Conservation (phyloP, 2,329 filamentous ascomycete species). For the Magnaporthales sp. region DNA sequence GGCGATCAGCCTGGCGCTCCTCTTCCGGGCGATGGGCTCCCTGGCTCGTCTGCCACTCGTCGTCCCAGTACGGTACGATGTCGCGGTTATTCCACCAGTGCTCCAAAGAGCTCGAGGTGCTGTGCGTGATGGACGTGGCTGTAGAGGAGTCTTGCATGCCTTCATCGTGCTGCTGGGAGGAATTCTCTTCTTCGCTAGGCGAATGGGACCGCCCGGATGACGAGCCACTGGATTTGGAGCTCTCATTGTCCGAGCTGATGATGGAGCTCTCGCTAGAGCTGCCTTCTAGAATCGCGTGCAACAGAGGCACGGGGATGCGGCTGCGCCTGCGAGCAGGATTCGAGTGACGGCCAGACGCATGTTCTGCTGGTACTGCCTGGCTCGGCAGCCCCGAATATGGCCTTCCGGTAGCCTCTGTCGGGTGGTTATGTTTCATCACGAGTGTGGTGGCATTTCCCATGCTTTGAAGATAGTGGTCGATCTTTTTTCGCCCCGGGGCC, state of each 20-base stretch:
- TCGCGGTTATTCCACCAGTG: background rate
- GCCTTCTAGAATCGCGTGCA: background rate
- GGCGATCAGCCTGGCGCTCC: background rate
- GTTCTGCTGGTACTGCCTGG: too few relatives aligned
- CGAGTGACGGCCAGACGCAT: too few relatives aligned
- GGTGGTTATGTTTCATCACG: background rate
- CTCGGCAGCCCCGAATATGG: background rate
- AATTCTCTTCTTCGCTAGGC: background rate
- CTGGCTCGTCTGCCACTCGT: background rate
- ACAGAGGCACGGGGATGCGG: background rate
- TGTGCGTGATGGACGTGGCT: background rate
- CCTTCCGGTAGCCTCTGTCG: background rate
- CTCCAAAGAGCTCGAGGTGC: background rate
- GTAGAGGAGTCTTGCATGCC: background rate
- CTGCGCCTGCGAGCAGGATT: background rate
- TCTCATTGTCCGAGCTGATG: background rate
- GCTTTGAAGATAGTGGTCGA: background rate
- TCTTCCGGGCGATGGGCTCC: background rate
- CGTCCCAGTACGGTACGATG: background rate
- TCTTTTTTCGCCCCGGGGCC: background rate
- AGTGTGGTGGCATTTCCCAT: background rate
- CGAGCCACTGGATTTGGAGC: background rate
- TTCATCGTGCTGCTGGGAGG: background rate
- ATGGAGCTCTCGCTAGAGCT: background rate
- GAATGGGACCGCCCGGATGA: background rate